Evolutionary conservation across 108 stramenopile genomes (phyloP).

Genomic region (Conticribra guillardii): DNA sequence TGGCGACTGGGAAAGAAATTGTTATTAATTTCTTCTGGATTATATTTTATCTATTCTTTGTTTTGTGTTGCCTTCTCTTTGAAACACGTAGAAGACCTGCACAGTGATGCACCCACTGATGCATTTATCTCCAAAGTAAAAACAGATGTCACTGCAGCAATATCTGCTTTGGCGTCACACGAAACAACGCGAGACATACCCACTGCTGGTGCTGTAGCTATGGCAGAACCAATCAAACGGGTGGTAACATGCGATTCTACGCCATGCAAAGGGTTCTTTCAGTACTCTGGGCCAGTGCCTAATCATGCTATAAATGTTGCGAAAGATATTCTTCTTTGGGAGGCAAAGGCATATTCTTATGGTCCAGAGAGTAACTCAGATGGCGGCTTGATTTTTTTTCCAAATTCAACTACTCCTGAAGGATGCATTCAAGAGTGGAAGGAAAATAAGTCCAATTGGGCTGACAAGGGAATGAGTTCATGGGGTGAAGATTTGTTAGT

Average conservation of each 20-base stretch:
- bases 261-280: slow-evolving; percentile 29
- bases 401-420: slow-evolving; percentile 11
- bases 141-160: too few relatives aligned
- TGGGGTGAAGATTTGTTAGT: slow-evolving; percentile 21
- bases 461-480: slow-evolving; percentile 29
- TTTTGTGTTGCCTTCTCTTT: too few relatives aligned
- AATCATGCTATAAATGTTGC: slow-evolving; percentile 4
- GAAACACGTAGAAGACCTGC: too few relatives aligned
- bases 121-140: too few relatives aligned
- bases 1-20: too few relatives aligned
- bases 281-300: slow-evolving; percentile 12
- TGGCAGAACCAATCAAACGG: too few relatives aligned
- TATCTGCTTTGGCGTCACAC: too few relatives aligned
- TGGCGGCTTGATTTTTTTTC: slow-evolving; percentile 20
- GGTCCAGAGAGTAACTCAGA: slow-evolving; percentile 10
- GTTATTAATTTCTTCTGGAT: too few relatives aligned
- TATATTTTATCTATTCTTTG: too few relatives aligned
- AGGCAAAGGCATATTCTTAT: slow-evolving; percentile 10
- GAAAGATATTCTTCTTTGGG: background rate
- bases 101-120: too few relatives aligned
- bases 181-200: too few relatives aligned
- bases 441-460: slow-evolving; percentile 17
- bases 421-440: slow-evolving; percentile 24
- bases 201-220: too few relatives aligned
- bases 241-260: slow-evolving; percentile 24